Evolutionary conservation across 441 rosid species (phyloP), one percentile per base, ranked within the genome.

Genomic region (Gossypium schwendimanii): DNA sequence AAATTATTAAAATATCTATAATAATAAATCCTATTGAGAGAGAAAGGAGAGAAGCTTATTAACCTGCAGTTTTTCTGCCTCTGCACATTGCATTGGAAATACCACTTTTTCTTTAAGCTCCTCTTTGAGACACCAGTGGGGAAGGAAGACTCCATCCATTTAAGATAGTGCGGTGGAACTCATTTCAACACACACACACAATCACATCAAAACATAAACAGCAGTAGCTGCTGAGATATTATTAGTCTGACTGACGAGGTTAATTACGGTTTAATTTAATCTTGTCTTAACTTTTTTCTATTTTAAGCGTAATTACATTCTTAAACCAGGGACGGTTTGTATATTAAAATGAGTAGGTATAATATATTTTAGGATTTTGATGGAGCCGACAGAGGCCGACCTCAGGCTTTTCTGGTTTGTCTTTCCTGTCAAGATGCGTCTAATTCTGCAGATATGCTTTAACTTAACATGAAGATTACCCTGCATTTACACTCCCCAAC

Each of bases 61-160:
- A 76, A 74, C 79, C 83, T 82, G 82, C 79, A 79, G 83, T 81
- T 44, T 74, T 72, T 72, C 36, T 6, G 36, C 58, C 28, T 83
- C 77, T 81, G 77, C 72, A 49, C 14, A 15, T 17, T 77, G 73
- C 82, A 58, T 81, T 83, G 88, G 83, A 77, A 85, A 64, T 66
- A 72, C 52, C 75, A 75, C 23, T 71, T 31, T 18, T 33, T 36
- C 14, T 55, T 7, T 21, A 55, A 57, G 31, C 31, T 57, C n/a
- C 33, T 57, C 33, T 23, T 23, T 21, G 63, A 55, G 36, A 4
- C 1, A 58, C 36, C 17, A 58, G 39, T 24, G 63, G 17, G 39
- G 14, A 58, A 24, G 36, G 0, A 31, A 5, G 36, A 31, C 8
- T 5, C 36, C 36, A 31, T 31, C 7, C 36, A 31, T 31, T 31